Evolutionary conservation across 2,329 filamentous ascomycete genomes (phyloP).

Genomic region (Botrytis fabae): DNA sequence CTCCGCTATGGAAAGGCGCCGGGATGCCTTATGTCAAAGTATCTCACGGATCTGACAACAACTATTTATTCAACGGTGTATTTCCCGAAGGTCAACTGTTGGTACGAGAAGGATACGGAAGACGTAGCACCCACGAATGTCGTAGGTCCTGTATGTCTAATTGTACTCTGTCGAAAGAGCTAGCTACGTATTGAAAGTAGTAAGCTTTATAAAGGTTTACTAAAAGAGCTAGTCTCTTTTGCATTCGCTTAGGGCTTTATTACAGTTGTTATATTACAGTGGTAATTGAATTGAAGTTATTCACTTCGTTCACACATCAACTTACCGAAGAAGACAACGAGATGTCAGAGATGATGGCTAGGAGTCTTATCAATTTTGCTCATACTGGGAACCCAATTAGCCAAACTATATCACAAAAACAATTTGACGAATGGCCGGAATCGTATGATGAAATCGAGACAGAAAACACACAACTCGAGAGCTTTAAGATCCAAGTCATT

Average conservation of each 20-base stretch:
- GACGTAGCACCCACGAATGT: no score
- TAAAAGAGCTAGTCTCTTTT: no score
- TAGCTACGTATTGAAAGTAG: no score
- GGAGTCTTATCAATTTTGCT: constrained; percentile 8
- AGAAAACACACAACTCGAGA: not conserved
- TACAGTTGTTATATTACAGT: no score
- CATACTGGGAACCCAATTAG: constrained; percentile 3
- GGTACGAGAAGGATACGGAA: no score
- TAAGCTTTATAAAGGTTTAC: no score
- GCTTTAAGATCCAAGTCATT: constrained; percentile 4
- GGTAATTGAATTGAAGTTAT: no score
- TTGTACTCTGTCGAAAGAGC: no score
- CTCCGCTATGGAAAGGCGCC: constrained; percentile 10
- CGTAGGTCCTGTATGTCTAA: no score
- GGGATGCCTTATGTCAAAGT: constrained; percentile 24
- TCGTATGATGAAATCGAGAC: not conserved
- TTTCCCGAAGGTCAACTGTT: constrained; percentile 22
- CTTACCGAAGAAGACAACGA: constrained; percentile 5
- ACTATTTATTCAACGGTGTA: constrained; percentile 27
- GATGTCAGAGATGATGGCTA: not conserved
- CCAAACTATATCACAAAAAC: not conserved
- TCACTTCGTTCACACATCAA: no score
- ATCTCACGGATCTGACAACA: constrained; percentile 24
- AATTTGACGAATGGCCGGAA: constrained; percentile 7
- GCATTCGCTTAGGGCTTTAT: no score